Conservation (phyloP, 495 filamentous ascomycete species). For the Talaromyces stipitatus region DNA sequence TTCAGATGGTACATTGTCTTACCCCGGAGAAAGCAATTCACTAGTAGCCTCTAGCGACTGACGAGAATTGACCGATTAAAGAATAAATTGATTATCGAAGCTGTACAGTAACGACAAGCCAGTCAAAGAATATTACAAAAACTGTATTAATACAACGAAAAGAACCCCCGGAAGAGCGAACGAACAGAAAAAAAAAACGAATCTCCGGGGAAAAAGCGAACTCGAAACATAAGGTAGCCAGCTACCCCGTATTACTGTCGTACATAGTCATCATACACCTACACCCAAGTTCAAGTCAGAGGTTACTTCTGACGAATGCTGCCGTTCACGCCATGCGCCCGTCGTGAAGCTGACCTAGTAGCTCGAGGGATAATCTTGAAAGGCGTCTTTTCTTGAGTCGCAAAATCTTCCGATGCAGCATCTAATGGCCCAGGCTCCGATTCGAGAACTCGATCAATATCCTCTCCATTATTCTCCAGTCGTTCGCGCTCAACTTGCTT, state of each 20-base stretch:
- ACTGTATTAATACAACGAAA: constrained; percentile 2
- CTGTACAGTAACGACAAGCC: background rate
- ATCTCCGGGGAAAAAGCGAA: background rate
- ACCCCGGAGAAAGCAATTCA: too few relatives aligned
- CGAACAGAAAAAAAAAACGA: background rate
- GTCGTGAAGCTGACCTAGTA: background rate
- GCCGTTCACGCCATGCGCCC: constrained; percentile 5
- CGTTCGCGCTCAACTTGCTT: constrained; percentile 24
- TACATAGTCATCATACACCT: constrained; percentile 4
- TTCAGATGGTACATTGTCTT: too few relatives aligned
- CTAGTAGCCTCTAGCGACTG: too few relatives aligned
- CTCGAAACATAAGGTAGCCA: constrained; percentile 1
- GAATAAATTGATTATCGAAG: too few relatives aligned
- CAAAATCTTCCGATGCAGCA: background rate
- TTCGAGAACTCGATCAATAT: background rate
- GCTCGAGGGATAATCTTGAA: constrained; percentile 5
- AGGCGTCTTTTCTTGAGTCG: constrained; percentile 2
- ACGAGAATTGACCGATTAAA: too few relatives aligned
- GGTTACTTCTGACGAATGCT: constrained; percentile 6
- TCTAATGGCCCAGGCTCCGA: constrained; percentile 4
- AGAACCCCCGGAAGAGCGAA: background rate
- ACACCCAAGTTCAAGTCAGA: background rate
- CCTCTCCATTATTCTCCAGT: constrained; percentile 3
- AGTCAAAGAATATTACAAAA: constrained; percentile 2
- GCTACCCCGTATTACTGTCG: constrained; percentile 2